Conservation (phyloP, 176 grass and related monocot species). For the Phragmites australis region DNA sequence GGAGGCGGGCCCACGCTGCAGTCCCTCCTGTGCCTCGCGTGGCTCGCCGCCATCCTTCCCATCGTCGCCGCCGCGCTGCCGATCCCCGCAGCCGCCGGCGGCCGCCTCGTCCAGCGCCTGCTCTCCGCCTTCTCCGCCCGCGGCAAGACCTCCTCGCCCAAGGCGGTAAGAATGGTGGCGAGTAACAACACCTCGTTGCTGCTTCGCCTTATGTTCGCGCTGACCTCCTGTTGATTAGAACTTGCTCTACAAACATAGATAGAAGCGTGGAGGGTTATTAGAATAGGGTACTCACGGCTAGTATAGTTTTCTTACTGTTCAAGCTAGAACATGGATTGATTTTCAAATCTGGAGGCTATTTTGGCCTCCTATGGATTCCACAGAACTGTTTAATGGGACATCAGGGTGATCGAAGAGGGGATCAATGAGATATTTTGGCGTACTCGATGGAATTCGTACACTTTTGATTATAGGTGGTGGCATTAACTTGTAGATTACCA, state of each 20-base stretch:
- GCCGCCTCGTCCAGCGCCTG: constrained; percentile 37
- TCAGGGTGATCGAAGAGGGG: neutral
- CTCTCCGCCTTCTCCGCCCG: constrained; percentile 43
- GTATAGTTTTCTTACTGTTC: neutral
- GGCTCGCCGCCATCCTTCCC: constrained; percentile 51
- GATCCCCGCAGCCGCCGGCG: constrained; percentile 39
- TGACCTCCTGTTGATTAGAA: neutral
- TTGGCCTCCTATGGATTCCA: neutral
- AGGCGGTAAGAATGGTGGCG: constrained; percentile 37
- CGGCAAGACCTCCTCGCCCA: constrained; percentile 52
- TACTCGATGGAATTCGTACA: neutral
- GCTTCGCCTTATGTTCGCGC: neutral
- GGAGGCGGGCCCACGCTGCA: constrained; percentile 24
- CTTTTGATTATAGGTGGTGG: neutral
- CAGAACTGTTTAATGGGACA: neutral
- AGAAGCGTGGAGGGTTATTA: neutral
- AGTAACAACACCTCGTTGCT: neutral
- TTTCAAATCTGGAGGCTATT: neutral
- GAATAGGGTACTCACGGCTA: neutral
- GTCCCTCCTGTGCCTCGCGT: constrained; percentile 47
- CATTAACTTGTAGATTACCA: neutral
- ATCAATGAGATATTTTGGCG: neutral
- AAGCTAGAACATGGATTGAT: neutral
- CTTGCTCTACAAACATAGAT: neutral
- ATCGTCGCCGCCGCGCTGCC: constrained; percentile 52